phyloP scores from a whole-genome alignment of 768 basidiomycete species.

The Royoungia palumana region DNA sequence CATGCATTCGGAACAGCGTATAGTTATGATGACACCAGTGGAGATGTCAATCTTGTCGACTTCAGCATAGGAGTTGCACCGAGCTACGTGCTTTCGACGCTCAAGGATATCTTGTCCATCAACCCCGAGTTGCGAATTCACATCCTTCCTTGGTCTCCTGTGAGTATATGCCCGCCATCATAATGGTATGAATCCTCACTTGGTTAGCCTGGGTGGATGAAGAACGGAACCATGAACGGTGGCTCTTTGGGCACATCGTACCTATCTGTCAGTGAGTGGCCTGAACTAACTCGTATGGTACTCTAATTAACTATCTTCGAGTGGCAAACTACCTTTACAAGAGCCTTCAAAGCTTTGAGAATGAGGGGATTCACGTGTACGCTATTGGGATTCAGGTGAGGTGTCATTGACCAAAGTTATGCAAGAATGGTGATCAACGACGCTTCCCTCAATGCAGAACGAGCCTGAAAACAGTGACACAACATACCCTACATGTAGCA shows the following conservation, averaged over 20 bases:
- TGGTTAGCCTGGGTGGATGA: slow-evolving; percentile 76
- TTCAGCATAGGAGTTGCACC: slow-evolving; percentile 62
- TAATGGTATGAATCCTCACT: background rate
- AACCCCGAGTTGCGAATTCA: slow-evolving; percentile 55
- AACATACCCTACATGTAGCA: slow-evolving; percentile 63
- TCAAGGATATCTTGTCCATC: slow-evolving; percentile 60
- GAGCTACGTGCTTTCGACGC: slow-evolving; percentile 57
- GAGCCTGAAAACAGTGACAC: slow-evolving; percentile 54
- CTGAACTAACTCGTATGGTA: background rate
- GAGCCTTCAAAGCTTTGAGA: slow-evolving; percentile 64
- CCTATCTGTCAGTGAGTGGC: slow-evolving; percentile 44
- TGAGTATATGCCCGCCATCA: slow-evolving; percentile 30
- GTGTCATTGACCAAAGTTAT: background rate
- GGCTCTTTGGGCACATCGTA: slow-evolving; percentile 54
- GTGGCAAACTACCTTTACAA: slow-evolving; percentile 74
- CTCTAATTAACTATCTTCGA: slow-evolving; percentile 25
- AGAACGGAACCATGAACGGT: slow-evolving; percentile 64
- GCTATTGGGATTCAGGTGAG: slow-evolving; percentile 57
- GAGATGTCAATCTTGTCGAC: slow-evolving; percentile 53
- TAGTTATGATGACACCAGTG: slow-evolving; percentile 60
- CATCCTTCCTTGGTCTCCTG: slow-evolving; percentile 72
- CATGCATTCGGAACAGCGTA: slow-evolving; percentile 42
- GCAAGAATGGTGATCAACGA: background rate
- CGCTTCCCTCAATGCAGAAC: slow-evolving; percentile 36
- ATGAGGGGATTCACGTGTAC: slow-evolving; percentile 56